These are phyloP conservation scores for Hymenoscyphus infarciens DNA, from an alignment of 2,329 filamentous ascomycete species.

Conservation along the genomic window DNA sequence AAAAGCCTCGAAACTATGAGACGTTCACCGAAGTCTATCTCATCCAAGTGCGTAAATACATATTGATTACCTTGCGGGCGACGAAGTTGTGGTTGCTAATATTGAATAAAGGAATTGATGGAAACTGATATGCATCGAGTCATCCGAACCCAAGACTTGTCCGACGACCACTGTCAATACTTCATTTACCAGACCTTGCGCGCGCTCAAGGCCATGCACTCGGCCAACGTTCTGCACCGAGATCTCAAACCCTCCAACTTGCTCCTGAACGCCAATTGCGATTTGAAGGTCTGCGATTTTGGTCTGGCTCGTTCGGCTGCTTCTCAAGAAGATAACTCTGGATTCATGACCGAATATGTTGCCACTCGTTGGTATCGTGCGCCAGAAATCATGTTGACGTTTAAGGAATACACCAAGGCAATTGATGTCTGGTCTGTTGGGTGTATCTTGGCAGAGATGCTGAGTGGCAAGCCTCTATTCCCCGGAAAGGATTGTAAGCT, in stretches of 20 bases:
- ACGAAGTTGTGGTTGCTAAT: slow-evolving; percentile 17
- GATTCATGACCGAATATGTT: slow-evolving; percentile 99
- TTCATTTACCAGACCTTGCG: slow-evolving; percentile 99
- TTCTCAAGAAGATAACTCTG: slow-evolving; percentile 98
- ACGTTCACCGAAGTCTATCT: slow-evolving; percentile 97
- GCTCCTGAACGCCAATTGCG: slow-evolving; percentile 96
- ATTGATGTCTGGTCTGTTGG: slow-evolving; percentile 99
- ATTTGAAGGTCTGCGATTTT: slow-evolving; percentile 98
- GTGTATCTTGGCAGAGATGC: slow-evolving; percentile 97
- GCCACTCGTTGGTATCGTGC: slow-evolving; percentile 98
- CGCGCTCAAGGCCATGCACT: slow-evolving; percentile 98
- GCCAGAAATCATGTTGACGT: slow-evolving; percentile 98
- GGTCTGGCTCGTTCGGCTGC: slow-evolving; percentile 92
- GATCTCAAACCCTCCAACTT: slow-evolving; percentile 97
- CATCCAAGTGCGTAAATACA: slow-evolving; percentile 68
- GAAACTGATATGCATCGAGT: slow-evolving; percentile 99
- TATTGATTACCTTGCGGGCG: slow-evolving; percentile 12
- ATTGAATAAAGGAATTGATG: slow-evolving; percentile 75
- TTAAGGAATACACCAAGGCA: slow-evolving; percentile 99
- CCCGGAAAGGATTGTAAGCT: slow-evolving; percentile 94
- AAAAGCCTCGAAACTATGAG: slow-evolving; percentile 95
- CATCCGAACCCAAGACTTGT: slow-evolving; percentile 96
- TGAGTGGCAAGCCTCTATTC: slow-evolving; percentile 96
- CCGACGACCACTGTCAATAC: slow-evolving; percentile 99
- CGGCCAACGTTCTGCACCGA: slow-evolving; percentile 93